Percentiles rank a stretch among this genome's conserved stretches.
phyloP scores from a whole-genome alignment of 495 filamentous ascomycete species.

The Penicillium simplicissimum region DNA sequence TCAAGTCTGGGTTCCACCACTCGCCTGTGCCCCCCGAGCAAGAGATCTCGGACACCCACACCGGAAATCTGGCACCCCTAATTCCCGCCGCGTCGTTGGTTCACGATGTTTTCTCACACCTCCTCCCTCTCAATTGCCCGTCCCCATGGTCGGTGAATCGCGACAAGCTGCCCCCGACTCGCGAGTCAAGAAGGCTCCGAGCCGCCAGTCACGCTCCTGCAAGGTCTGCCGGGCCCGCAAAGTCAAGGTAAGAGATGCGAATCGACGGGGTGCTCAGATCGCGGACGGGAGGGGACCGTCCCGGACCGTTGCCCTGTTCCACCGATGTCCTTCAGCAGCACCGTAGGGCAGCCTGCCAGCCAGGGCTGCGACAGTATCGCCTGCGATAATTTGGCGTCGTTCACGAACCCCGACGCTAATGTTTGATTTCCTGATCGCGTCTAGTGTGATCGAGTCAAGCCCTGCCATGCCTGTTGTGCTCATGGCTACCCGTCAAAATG shows the following conservation, averaged over 20 bases:
- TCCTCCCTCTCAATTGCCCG: slow-evolving; percentile 16
- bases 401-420: neutral
- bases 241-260: slow-evolving; percentile 39
- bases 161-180: slow-evolving; percentile 28
- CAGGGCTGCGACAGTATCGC: neutral
- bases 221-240: slow-evolving; percentile 48
- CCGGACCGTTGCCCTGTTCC: slow-evolving; percentile 18
- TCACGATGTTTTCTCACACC: slow-evolving; percentile 21
- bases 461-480: slow-evolving; percentile 50
- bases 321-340: slow-evolving; percentile 2
- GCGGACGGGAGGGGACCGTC: slow-evolving; percentile 21
- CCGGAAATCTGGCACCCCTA: slow-evolving; percentile 35
- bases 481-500: slow-evolving; percentile 50
- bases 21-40: slow-evolving; percentile 8
- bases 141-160: slow-evolving; percentile 30
- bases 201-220: slow-evolving; percentile 46
- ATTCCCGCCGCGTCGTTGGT: slow-evolving; percentile 39
- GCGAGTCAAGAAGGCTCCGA: slow-evolving; percentile 27
- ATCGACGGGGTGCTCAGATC: slow-evolving; percentile 28
- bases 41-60: slow-evolving; percentile 32
- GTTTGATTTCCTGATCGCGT: neutral
- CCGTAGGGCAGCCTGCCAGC: no score
- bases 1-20: slow-evolving; percentile 10
- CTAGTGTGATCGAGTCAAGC: slow-evolving; percentile 49
- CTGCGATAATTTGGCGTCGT: neutral